phyloP scores from a whole-genome alignment of 2,329 filamentous ascomycete genomes.

The Colletotrichum lentis region DNA sequence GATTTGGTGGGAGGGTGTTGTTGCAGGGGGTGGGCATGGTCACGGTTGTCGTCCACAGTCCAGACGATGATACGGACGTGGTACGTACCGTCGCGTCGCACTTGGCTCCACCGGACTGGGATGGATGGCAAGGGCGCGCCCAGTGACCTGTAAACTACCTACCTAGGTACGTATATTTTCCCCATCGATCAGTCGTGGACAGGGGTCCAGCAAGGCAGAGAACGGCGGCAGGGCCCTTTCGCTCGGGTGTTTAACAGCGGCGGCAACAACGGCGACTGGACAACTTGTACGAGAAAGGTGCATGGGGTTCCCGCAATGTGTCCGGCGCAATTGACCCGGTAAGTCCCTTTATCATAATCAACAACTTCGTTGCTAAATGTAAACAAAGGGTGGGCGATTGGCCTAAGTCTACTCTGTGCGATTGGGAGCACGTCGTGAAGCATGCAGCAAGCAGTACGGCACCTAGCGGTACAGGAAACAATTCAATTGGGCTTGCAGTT shows the following conservation, averaged over 20 bases:
- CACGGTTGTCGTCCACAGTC: slow-evolving; percentile 1
- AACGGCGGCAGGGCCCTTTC: neutral
- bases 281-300: slow-evolving; percentile 32
- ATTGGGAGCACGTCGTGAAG: too few relatives aligned
- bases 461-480: neutral
- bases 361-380: neutral
- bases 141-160: neutral
- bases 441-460: neutral
- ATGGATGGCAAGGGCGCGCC: neutral
- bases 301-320: slow-evolving; percentile 15
- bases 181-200: neutral
- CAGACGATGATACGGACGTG: slow-evolving; percentile 23
- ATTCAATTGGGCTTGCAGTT: slow-evolving; percentile 1
- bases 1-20: neutral
- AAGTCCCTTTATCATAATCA: neutral
- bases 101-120: slow-evolving; percentile 9
- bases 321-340: neutral
- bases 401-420: too few relatives aligned
- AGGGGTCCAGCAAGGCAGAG: neutral
- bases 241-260: slow-evolving; percentile 11
- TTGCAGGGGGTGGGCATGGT: slow-evolving; percentile 9
- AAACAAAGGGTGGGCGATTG: neutral
- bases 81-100: slow-evolving; percentile 26
- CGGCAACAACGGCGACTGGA: slow-evolving; percentile 17
- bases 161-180: neutral